Conservation (phyloP, 2,329 filamentous ascomycete species). For the Calonectria henricotiae region DNA sequence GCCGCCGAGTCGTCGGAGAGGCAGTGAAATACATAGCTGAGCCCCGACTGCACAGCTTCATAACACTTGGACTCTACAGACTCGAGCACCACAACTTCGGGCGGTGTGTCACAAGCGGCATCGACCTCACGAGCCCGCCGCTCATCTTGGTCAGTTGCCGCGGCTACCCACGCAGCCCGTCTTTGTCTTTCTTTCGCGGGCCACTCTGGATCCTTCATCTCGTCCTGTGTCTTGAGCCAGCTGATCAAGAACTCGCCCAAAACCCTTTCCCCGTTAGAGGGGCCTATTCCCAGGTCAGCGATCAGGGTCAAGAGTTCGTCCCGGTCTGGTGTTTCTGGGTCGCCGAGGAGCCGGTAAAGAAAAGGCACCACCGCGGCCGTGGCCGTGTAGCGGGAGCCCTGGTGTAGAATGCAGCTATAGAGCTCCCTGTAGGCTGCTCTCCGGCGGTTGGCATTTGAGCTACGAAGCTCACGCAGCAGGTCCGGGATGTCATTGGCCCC, state of each 20-base stretch:
- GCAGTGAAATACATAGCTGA: not conserved
- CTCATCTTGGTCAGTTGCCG: not conserved
- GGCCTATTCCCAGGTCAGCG: not conserved
- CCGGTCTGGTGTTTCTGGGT: slow-evolving; percentile 14
- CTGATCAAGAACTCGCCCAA: not conserved
- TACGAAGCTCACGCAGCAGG: not conserved
- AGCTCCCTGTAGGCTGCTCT: not conserved
- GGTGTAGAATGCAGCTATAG: slow-evolving; percentile 23
- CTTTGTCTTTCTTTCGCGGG: not conserved
- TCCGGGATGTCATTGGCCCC: slow-evolving; percentile 18
- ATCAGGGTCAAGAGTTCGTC: not conserved
- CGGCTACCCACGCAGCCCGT: not conserved
- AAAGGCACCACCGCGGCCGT: slow-evolving; percentile 18
- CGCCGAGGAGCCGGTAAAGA: slow-evolving; percentile 18
- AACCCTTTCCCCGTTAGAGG: not conserved
- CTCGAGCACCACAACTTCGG: not conserved
- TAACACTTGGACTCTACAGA: slow-evolving; percentile 11
- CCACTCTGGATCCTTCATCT: not conserved
- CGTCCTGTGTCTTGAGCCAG: not conserved
- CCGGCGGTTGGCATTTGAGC: not conserved
- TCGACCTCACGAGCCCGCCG: no score
- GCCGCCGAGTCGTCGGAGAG: not conserved
- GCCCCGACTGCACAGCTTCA: not conserved
- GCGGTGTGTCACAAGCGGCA: not conserved
- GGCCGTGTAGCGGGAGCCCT: slow-evolving; percentile 23